Evolutionary conservation across 2,329 filamentous ascomycete species (phyloP), one percentile per base, ranked within the genome.

Genomic region (Scytalidium lignicola): DNA sequence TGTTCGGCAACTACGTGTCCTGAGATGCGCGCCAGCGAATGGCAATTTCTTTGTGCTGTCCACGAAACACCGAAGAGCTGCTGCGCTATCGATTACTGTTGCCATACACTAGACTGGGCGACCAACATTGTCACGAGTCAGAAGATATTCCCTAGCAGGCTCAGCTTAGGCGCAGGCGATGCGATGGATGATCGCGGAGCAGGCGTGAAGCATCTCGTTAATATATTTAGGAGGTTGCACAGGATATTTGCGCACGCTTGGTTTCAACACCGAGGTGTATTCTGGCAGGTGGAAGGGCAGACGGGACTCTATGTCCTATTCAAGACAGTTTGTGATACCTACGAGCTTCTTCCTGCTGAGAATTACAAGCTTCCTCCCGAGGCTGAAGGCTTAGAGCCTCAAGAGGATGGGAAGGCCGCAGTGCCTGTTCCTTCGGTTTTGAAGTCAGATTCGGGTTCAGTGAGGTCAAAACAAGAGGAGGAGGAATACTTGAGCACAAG

Each of bases 81-180:
- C 74, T 96, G 92, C 69, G 93, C 93, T 46, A 96, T 99, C 64
- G 93, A 99, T 71, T 99, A 99, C 72, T 96, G 91, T 77, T 97
- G 92, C 67, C 93, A 99, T 67, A 99, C 93, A 0, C 83, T 99
- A 41, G 93, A 99, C 71, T 97, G 92, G 90, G 93, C 93, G 2
- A 91, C 90, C 50, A 96, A 95, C 62, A 88, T 92, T 18, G 84
- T 99, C 50, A 96, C 92, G 2, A 93, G 90, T 60, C 88, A 90
- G 48, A 96, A 96, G 74, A 87, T 93, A 64, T 99, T 99, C 65
- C 92, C 93, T 1, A 95, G 89, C 59, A 82, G 93, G 41, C 54
- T 70, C 45, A 69, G 65, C 51, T 52, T 69, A 43, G 63, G 60
- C 12, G 58, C 61, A 46, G 66, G 61, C 46, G 60, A 62, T 60